Evolutionary conservation across 108 stramenopile genomes (phyloP), one percentile per base, ranked within the genome.

Genomic region (Skeletonema tropicum): DNA sequence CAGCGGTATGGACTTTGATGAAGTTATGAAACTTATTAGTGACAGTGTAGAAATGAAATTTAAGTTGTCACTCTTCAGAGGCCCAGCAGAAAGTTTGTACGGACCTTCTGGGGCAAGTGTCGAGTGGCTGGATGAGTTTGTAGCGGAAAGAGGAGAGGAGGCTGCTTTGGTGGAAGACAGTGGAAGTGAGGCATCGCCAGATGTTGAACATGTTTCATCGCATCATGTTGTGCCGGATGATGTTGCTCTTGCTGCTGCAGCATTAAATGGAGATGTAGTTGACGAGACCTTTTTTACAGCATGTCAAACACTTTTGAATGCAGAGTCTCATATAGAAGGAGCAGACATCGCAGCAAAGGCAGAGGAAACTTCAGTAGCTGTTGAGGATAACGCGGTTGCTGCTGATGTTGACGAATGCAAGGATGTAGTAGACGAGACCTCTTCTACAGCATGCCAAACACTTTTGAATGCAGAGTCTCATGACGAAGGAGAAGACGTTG

Each of bases 61-160:
- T 23, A 85, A 68, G 63, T 58, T 92, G 64, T 77, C 83, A 3
- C 29, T 92, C 5, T 92, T 92, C 63, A 80, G 91, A 62, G 91
- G 91, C 26, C 70, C 63, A 17, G 81, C 84, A 21, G 80, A 87
- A 57, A 82, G 85, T 74, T 84, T 92, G 49, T 92, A 92, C 59
- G 91, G 91, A 52, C 84, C 85, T 12, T 86, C 86, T 46, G 89
- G 89, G 17, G 85, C 91, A 3, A 85, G 82, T 62, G 48, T 87
- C 58, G 88, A 79, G 61, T 92, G 91, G 91, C 41, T 92, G 14
- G 73, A 75, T 55, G 79, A 82, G 52, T 88, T 88, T 71, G 65
- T 84, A 12, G 49, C 49, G 6, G 83, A 83, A 70, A 85, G 83
- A 32, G 83, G 86, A 23, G 85, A 67, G 36, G 72, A 65, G 36